Evolutionary conservation across 2,329 filamentous ascomycete genomes (phyloP).

Genomic region (Diaporthe aspalathi): DNA sequence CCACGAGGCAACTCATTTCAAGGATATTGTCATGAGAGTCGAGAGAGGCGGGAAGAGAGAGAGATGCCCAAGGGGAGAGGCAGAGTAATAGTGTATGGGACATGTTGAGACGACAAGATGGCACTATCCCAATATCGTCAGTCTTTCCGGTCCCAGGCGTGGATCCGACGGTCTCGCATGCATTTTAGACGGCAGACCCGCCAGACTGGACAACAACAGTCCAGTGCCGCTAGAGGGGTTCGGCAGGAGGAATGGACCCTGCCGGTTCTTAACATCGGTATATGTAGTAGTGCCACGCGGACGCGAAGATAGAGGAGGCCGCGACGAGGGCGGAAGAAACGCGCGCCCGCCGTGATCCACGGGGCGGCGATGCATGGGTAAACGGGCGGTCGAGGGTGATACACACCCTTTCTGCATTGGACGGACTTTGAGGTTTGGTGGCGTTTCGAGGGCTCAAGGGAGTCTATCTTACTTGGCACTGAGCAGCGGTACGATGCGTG

Average conservation of each 20-base stretch:
- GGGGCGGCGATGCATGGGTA: neutral
- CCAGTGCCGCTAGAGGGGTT: slow-evolving; percentile 1
- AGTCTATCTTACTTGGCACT: no score
- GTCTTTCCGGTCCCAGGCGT: neutral
- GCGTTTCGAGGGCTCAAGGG: neutral
- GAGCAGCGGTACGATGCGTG: no score
- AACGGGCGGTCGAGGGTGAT: no score
- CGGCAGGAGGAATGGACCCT: neutral
- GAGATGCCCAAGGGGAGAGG: neutral
- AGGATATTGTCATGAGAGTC: slow-evolving; percentile 33
- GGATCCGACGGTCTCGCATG: neutral
- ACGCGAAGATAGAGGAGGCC: slow-evolving; percentile 6
- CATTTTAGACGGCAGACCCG: slow-evolving; percentile 24
- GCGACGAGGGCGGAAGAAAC: neutral
- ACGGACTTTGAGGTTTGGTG: neutral
- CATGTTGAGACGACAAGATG: neutral
- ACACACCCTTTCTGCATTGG: neutral
- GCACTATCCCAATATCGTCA: neutral
- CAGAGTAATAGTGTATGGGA: neutral
- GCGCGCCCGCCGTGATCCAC: neutral
- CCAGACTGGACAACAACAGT: neutral
- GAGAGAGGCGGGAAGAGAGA: neutral
- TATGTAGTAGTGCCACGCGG: neutral
- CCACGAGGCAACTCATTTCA: slow-evolving; percentile 38
- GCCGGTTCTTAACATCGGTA: neutral